phyloP scores from a whole-genome alignment of 129 eudicot species.

The Artemisia annua region DNA sequence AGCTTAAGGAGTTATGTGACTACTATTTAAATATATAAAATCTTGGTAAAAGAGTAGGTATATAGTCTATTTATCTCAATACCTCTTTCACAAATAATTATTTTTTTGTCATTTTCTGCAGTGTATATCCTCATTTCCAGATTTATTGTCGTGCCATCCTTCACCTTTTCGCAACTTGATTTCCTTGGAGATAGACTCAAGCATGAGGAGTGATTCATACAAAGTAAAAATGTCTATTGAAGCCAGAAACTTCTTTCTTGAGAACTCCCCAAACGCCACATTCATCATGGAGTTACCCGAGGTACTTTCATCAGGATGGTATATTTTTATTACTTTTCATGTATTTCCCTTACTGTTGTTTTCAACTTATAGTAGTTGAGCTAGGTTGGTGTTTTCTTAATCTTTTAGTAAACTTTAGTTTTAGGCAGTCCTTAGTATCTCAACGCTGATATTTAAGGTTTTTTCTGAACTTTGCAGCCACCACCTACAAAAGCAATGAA shows the following conservation, averaged over 20 bases:
- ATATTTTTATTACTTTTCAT: background rate
- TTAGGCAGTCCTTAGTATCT: too few species aligned
- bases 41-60: too few species aligned
- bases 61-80: too few species aligned
- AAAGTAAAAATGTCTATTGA: conserved; percentile 8
- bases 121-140: conserved; percentile 3
- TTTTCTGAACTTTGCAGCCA: background rate
- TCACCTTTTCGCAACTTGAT: conserved; percentile 27
- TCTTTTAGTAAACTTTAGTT: too few species aligned
- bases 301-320: conserved; percentile 5
- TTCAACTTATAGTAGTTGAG: too few species aligned
- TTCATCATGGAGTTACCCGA: conserved; percentile 10
- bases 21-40: too few species aligned
- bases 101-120: too few species aligned
- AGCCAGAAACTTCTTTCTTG: conserved; percentile 11
- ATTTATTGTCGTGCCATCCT: background rate
- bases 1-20: too few species aligned
- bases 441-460: too few species aligned
- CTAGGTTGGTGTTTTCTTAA: too few species aligned
- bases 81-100: too few species aligned
- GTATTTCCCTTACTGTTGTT: too few species aligned
- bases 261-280: conserved; percentile 16
- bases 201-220: conserved; percentile 1
- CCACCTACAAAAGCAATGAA: conserved; percentile 15
- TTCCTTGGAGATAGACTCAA: conserved; percentile 14